Evolutionary conservation across 768 basidiomycete species (phyloP).

Genomic region (Lactarius indigo): DNA sequence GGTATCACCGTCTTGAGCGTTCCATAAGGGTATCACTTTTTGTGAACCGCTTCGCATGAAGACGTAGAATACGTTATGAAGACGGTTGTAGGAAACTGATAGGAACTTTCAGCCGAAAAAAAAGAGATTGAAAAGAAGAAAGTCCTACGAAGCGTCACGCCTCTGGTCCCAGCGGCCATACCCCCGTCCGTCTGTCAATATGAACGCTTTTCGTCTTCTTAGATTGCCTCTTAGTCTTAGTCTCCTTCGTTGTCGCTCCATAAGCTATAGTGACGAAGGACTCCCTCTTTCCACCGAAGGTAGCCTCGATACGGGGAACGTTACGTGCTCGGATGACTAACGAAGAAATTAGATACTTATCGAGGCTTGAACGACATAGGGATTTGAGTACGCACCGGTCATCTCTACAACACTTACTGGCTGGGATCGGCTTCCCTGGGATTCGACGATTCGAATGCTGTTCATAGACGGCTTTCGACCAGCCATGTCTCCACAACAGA

Average conservation of each 20-base stretch:
- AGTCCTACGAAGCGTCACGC: background rate
- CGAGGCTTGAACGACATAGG: background rate
- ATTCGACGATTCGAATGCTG: background rate
- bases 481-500: too few relatives aligned
- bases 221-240: background rate
- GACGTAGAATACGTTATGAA: background rate
- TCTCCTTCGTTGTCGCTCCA: background rate
- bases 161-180: background rate
- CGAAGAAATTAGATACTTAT: background rate
- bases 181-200: background rate
- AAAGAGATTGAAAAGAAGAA: background rate
- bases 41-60: background rate
- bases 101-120: background rate
- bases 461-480: background rate
- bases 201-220: background rate
- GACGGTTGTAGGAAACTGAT: background rate
- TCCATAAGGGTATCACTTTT: background rate
- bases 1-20: background rate
- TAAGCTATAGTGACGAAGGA: background rate
- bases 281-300: background rate
- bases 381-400: background rate
- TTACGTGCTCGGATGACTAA: background rate
- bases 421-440: background rate
- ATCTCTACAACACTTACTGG: background rate
- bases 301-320: background rate